Evolutionary conservation across 805 yeast species (phyloP).

Genomic region (Candida silvicultrix): DNA sequence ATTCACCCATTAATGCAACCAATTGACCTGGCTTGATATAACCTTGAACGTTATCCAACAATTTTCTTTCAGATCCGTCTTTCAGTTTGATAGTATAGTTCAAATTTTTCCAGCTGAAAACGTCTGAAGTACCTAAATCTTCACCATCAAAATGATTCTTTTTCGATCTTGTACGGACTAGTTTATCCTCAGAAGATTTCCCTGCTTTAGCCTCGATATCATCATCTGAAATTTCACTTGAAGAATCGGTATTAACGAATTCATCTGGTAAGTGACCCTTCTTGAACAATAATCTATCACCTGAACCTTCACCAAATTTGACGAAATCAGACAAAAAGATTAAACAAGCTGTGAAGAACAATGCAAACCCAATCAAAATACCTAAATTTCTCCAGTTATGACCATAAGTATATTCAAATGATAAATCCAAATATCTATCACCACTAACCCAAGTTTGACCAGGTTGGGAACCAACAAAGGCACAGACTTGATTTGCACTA

Average conservation of each 20-base stretch:
- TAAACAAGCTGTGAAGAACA: conserved; percentile 46
- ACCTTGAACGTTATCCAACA: conserved; percentile 55
- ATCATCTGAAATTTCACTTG: background rate
- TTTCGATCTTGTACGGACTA: background rate
- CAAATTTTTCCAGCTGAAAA: background rate
- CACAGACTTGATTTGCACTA: conserved; percentile 41
- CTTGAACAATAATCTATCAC: conserved; percentile 55
- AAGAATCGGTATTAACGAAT: background rate
- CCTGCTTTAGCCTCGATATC: conserved; percentile 15
- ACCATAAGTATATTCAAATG: conserved; percentile 35
- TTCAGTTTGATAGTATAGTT: conserved; percentile 2
- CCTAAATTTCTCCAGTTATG: conserved; percentile 65
- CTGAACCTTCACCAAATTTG: conserved; percentile 50
- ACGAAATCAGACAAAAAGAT: conserved; percentile 43
- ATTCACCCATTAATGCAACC: conserved; percentile 81
- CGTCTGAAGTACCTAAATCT: background rate
- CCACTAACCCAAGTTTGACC: conserved; percentile 48
- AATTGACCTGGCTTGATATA: conserved; percentile 77
- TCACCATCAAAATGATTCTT: background rate
- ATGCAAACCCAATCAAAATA: conserved; percentile 42
- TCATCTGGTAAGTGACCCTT: conserved; percentile 16
- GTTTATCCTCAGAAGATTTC: background rate
- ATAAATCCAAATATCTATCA: conserved; percentile 30
- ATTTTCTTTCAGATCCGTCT: conserved; percentile 35
- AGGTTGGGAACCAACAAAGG: conserved; percentile 49